Evolutionary conservation across 2,329 filamentous ascomycete species (phyloP).

Genomic region (Cytospora paraplurivora): DNA sequence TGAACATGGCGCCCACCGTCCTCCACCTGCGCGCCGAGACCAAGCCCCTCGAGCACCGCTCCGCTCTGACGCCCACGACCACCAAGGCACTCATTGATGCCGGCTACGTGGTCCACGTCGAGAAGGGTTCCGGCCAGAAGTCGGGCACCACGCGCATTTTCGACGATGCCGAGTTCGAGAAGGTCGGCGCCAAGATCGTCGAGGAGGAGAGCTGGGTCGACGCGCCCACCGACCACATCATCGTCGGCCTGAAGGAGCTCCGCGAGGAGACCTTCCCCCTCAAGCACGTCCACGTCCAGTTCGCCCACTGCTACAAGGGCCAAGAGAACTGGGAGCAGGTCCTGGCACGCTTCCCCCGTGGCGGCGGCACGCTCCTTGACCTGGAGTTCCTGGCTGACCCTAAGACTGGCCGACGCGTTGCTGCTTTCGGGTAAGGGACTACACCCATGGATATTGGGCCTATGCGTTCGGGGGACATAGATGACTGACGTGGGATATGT

Average conservation of each 20-base stretch:
- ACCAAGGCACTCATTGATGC: conserved; percentile 64
- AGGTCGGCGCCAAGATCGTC: conserved; percentile 66
- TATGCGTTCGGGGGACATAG: background rate
- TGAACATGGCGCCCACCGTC: conserved; percentile 40
- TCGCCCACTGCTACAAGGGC: conserved; percentile 75
- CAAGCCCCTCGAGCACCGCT: conserved; percentile 60
- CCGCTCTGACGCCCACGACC: conserved; percentile 44
- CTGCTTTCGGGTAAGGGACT: conserved; percentile 63
- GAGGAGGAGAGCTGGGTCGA: conserved; percentile 68
- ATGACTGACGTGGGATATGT: background rate
- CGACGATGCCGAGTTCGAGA: conserved; percentile 61
- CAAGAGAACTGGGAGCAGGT: conserved; percentile 79
- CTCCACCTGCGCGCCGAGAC: conserved; percentile 61
- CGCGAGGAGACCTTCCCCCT: conserved; percentile 72
- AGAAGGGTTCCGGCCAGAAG: conserved; percentile 45
- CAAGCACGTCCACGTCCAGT: conserved; percentile 72
- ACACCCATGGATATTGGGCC: background rate
- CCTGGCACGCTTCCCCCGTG: conserved; percentile 76
- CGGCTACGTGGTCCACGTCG: conserved; percentile 69
- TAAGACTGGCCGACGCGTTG: conserved; percentile 68
- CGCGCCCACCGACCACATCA: conserved; percentile 68
- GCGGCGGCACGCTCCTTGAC: conserved; percentile 77
- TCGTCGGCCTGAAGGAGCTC: conserved; percentile 78
- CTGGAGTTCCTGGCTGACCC: conserved; percentile 80
- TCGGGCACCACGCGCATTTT: conserved; percentile 66